A percentile compares a stretch with the other conserved stretches of the same genome.
These are phyloP conservation scores for Babesia caballi DNA, from an alignment of 169 alveolate genomes.

Conservation along the genomic window DNA sequence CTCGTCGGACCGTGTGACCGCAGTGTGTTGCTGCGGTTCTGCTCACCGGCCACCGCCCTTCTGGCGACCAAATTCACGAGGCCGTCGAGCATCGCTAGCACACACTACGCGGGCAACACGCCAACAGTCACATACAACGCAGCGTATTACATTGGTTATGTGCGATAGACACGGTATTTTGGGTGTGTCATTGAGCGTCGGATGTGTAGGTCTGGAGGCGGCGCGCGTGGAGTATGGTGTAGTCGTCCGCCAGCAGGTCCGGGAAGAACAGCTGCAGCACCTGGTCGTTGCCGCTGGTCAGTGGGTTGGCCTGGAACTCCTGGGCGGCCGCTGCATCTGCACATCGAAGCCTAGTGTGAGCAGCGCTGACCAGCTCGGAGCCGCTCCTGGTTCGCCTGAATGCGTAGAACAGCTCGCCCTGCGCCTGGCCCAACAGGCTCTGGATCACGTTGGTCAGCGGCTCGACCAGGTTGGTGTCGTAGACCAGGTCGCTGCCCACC, in stretches of 20 bases:
- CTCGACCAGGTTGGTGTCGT: conserved; percentile 59
- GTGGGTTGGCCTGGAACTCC: conserved; percentile 38
- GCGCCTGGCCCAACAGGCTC: conserved; percentile 11
- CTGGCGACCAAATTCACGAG: conserved; percentile 21
- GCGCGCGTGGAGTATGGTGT: conserved; percentile 44
- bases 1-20: not conserved
- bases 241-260: conserved; percentile 45
- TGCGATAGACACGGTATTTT: conserved; percentile 16
- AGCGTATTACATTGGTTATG: too few species aligned
- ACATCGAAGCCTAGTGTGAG: conserved; percentile 28
- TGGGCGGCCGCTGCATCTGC: conserved; percentile 35
- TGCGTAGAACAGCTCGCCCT: conserved; percentile 67
- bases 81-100: not conserved
- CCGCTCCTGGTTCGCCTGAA: conserved; percentile 70
- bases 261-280: conserved; percentile 43
- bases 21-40: not conserved
- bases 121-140: too few species aligned
- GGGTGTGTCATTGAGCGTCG: not conserved
- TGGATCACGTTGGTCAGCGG: conserved; percentile 51
- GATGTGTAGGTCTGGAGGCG: not conserved
- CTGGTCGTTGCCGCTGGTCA: not conserved
- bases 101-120: not conserved
- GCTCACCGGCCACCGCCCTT: not conserved
- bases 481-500: conserved; percentile 74
- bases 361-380: conserved; percentile 18